Base-by-base conservation (phyloP, 768 basidiomycete genomes). In the Hericium rajendrae region DNA sequence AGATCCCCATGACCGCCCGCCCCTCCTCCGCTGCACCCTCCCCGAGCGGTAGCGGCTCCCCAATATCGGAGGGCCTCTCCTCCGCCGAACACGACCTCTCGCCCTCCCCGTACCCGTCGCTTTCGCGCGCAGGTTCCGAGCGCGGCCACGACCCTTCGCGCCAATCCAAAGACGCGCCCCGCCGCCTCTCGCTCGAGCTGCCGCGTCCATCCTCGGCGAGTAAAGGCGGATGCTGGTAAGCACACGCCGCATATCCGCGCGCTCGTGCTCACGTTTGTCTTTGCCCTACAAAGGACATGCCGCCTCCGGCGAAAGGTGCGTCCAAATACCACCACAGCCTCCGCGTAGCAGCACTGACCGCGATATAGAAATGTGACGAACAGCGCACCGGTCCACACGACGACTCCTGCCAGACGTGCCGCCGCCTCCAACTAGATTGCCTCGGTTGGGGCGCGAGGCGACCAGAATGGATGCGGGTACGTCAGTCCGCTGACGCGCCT, bases 391-490 rank as follows among this genome's bases (percentile, higher is more conserved):
- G 24, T 18, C n/a, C 43, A 15, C 43, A 86, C 66, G 84, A 82
- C 59, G 82, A 88, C 70, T 86, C 88, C 2, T 92, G 89, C 72
- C 78, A 81, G 63, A 92, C 90, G 1, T 92, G 90, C 69, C 78
- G 81, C 58, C 86, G 90, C 53, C 76, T 92, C 39, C 85, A 84
- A 51, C 88, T 92, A 65, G 77, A 86, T 53, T 92, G 90, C 70
- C 75, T 92, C 4, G 90, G 90, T 12, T 92, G 90, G 90, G 90
- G 90, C 3, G 74, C 84, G 8, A 86, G 80, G 66, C 80, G 90
- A 53, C 90, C 89, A n/a, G 89, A 91, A 57, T 91, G 89, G 88
- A 89, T 91, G 88, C 74, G 88, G 63, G 88, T 91, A 62, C 64
- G 80, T 75, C 38, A 55, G 49, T 54, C 3, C 56, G 48, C 60